Evolutionary conservation across 192 early-diverging fungal species (phyloP).

Genomic region (Backusella tuberculispora): DNA sequence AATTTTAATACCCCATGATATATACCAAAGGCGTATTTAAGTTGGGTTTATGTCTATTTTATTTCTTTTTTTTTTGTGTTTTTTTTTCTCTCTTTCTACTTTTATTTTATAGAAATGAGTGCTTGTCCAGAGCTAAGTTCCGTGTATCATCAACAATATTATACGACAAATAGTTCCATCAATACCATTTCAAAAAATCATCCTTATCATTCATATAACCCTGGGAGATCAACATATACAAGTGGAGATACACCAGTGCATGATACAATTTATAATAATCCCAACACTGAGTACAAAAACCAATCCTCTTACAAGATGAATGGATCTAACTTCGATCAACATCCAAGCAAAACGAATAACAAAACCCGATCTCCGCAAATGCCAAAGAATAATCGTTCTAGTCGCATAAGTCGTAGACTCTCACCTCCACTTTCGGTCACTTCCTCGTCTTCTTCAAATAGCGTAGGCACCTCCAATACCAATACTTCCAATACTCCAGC

Average conservation of each 20-base stretch:
- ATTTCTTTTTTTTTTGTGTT: conserved; percentile 10
- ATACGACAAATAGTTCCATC: not conserved
- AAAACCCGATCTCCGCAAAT: not conserved
- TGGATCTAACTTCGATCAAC: not conserved
- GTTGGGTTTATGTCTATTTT: conserved; percentile 1
- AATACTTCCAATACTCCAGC: not conserved
- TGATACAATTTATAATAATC: not conserved
- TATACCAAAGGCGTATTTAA: conserved; percentile 10
- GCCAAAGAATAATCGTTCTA: not conserved
- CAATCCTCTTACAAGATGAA: not conserved
- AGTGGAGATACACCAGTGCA: not conserved
- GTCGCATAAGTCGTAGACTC: conserved; percentile 7
- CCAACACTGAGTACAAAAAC: not conserved
- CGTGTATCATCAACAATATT: conserved; percentile 16
- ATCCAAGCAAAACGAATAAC: not conserved
- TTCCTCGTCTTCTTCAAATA: conserved; percentile 5
- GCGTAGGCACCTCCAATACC: not conserved
- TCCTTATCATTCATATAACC: conserved; percentile 1
- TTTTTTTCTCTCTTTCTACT: conserved; percentile 8
- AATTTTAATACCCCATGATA: not conserved
- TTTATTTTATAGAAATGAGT: conserved; percentile 14
- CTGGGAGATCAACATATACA: not conserved
- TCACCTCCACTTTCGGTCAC: conserved; percentile 3
- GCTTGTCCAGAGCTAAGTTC: conserved; percentile 16
- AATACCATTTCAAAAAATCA: not conserved